Evolutionary conservation across 2,329 filamentous ascomycete species (phyloP).

Genomic region (Pestalotiopsis sp.): DNA sequence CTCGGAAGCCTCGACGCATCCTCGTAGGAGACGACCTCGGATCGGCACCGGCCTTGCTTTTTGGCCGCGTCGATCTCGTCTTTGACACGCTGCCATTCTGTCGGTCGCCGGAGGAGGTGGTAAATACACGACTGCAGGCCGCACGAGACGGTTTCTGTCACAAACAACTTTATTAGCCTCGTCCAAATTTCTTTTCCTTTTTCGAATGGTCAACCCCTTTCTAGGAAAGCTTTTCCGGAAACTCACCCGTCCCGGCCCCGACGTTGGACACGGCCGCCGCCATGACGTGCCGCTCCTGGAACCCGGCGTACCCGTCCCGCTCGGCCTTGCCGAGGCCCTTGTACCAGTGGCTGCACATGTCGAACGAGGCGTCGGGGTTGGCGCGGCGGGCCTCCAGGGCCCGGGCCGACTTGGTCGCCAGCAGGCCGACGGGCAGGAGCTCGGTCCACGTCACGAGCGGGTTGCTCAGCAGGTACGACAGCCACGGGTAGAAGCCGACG

Average conservation of each 20-base stretch:
- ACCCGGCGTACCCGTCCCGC: not conserved
- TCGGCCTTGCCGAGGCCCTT: not conserved
- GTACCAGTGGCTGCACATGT: not conserved
- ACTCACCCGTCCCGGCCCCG: not conserved
- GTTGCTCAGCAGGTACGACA: constrained; percentile 29
- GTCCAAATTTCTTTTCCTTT: not conserved
- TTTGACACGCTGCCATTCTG: not conserved
- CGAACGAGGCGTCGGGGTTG: not conserved
- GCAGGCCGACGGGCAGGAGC: constrained; percentile 29
- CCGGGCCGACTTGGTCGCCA: constrained; percentile 18
- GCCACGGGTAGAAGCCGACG: constrained; percentile 26
- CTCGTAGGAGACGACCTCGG: not conserved
- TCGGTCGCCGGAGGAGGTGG: not conserved
- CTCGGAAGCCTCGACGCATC: not conserved
- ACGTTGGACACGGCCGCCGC: constrained; percentile 13
- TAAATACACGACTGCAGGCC: not conserved
- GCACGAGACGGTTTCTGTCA: not conserved
- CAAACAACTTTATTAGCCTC: not conserved
- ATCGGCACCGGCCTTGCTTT: not conserved
- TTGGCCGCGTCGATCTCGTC: not conserved
- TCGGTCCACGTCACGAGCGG: constrained; percentile 28
- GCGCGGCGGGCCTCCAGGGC: not conserved
- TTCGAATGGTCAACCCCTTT: not conserved
- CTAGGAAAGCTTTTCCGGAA: not conserved
- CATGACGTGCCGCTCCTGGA: constrained; percentile 8